Evolutionary conservation across 176 grass and related monocot genomes (phyloP), one percentile per base, ranked within the genome.

Genomic region (Avena eriantha): DNA sequence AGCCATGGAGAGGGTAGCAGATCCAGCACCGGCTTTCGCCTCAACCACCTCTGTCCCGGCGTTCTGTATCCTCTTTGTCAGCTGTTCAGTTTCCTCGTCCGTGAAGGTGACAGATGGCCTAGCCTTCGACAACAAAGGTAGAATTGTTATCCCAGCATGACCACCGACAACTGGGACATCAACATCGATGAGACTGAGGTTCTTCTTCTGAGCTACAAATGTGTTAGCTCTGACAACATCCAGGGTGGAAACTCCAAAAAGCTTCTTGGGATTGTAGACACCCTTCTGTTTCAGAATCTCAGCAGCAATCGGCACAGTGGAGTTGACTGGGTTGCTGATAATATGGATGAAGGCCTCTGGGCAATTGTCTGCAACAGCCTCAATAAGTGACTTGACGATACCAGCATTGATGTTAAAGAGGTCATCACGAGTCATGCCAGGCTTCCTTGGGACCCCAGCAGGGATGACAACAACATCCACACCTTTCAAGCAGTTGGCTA

Each of bases 321-420:
- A 94, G 69, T 97, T 97, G 21, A 97, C 94, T 15, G 94, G 94
- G 84, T 97, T 97, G 84, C 94, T 97, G 82, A 97, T 94, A 39
- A 97, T 97, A 63, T 97, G 92, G 65, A 97, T 90, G 24, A 97
- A 92, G 8, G 92, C 92, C 11, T 92, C 85, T 6, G 94, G 92
- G 80, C 92, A 93, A 24, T 94, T 94, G 72, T 97, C 94, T 0
- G 90, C 92, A 57, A 97, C 92, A 85, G 92, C 94, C 80, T 97
- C 90, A 35, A 97, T 83, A 78, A 97, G 89, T 2, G 92, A 65
- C 86, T 97, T 94, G 76, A 97, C 94, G 8, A 97, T 97, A 74
- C 84, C 75, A 0, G 90, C 94, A 3, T 94, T 97, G 71, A 97
- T 97, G 80, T 92, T 97, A 74, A 97, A 97, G 26, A 94, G 88